Base-by-base conservation (phyloP, 306 rosid species). In the Cucurbita ficifolia region DNA sequence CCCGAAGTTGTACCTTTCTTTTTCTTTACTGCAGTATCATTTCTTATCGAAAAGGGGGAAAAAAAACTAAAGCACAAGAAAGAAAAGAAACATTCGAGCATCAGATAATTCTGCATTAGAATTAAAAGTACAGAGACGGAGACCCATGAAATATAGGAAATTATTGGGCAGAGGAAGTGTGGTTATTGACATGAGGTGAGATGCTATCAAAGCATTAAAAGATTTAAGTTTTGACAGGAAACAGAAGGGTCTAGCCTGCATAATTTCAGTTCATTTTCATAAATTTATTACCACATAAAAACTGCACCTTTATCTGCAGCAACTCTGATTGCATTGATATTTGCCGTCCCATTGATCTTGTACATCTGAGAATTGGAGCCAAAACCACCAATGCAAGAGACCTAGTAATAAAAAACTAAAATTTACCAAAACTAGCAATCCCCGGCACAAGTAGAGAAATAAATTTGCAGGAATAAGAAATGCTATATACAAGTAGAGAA, bases 341-440 rank as follows among this genome's bases (percentile, higher is more conserved):
- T 94, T 40, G 99, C 95, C 77, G 97, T 90, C 70, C 99, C 99
- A 67, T 94, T 94, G 75, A 94, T 89, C 86, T 89, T 91, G 84
- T 91, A 94, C 99, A 94, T 94, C 73, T 87, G 75, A 1, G 99
- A 84, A 83, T 87, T 89, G 82, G 95, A 90, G 86, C 99, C 99
- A 84, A 94, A 94, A 80, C 97, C 96, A 77, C 99, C 99, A 4
- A 91, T 89, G 68, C 99, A 94, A 57, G 99, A 94, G 79, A 94
- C 84, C 99, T 94, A 75, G 65, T 52, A 80, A 78, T 19, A 43
- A 16, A 14, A 22, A 43, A 57, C 19, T 18, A 18, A 57, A 57
- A 18, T 42, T 52, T 7, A 9, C 36, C 38, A 45, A 21, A 73
- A 39, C 35, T 52, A 40, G 12, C 19, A 68, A 17, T 21, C 11